These are phyloP conservation scores for Colletotrichum abscissum DNA, from an alignment of 2,329 filamentous ascomycete species.

Conservation along the genomic window DNA sequence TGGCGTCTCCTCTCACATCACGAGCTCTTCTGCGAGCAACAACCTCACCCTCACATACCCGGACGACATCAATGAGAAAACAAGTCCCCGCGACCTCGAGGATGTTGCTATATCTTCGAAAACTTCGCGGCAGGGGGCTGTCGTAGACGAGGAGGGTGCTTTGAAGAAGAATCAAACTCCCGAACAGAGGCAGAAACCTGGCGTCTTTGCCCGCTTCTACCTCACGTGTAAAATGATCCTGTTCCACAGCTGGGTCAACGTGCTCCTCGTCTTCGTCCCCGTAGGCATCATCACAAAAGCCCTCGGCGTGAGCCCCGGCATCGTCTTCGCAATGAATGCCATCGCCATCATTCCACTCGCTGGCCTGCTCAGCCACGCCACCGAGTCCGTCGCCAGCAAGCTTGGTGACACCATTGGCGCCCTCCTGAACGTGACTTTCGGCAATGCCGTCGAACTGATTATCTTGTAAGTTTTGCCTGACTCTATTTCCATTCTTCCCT, in stretches of 20 bases:
- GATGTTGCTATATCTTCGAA: conserved; percentile 53
- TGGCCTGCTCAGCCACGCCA: conserved; percentile 77
- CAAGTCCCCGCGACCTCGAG: conserved; percentile 14
- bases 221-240: conserved; percentile 59
- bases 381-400: conserved; percentile 78
- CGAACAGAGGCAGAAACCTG: conserved; percentile 13
- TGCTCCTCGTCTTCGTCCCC: conserved; percentile 82
- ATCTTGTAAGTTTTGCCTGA: conserved; percentile 68
- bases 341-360: conserved; percentile 81
- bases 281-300: conserved; percentile 76
- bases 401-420: conserved; percentile 80
- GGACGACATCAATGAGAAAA: conserved; percentile 13
- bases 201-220: conserved; percentile 30
- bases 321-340: conserved; percentile 80
- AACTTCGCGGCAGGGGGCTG: conserved; percentile 66
- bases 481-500: not conserved
- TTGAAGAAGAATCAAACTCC: conserved; percentile 34
- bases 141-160: conserved; percentile 55
- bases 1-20: conserved; percentile 37
- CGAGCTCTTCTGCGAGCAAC: conserved; percentile 41
- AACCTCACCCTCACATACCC: conserved; percentile 30
- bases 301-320: conserved; percentile 60
- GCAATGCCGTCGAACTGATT: conserved; percentile 83
- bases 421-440: conserved; percentile 81
- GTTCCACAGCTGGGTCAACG: conserved; percentile 81